Conservation (phyloP, 202 grass and related monocot genomes). For the Alloteropsis angusta region DNA sequence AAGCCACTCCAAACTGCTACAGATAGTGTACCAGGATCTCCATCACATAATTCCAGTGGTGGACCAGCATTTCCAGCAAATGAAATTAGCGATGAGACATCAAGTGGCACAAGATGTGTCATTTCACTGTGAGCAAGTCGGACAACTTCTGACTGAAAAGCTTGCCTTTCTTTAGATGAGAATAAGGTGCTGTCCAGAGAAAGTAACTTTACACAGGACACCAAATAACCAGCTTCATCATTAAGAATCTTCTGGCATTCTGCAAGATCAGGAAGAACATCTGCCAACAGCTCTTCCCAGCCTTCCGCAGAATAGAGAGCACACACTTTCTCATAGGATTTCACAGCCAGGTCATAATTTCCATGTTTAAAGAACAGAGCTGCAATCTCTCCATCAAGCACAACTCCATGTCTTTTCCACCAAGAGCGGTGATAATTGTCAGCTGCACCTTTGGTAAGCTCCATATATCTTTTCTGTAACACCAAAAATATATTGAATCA, state of each 20-base stretch:
- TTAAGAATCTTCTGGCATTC: conserved; percentile 97
- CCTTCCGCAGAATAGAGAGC: conserved; percentile 93
- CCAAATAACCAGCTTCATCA: conserved; percentile 82
- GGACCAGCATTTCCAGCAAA: conserved; percentile 77
- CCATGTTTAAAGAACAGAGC: conserved; percentile 84
- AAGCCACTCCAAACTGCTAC: conserved; percentile 87
- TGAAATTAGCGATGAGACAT: conserved; percentile 84
- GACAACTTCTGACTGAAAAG: conserved; percentile 92
- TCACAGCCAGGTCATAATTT: conserved; percentile 82
- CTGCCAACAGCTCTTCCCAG: conserved; percentile 88
- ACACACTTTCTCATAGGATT: conserved; percentile 96
- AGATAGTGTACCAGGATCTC: conserved; percentile 81
- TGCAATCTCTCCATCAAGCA: conserved; percentile 97
- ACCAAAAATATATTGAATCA: conserved; percentile 9
- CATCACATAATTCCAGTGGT: conserved; percentile 85
- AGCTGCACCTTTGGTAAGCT: conserved; percentile 94
- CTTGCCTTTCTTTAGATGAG: conserved; percentile 79
- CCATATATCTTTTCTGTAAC: conserved; percentile 91
- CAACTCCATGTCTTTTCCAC: conserved; percentile 99
- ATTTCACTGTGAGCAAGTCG: conserved; percentile 93
- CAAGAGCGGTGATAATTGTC: conserved; percentile 96
- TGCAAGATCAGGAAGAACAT: conserved; percentile 91
- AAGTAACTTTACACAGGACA: conserved; percentile 89
- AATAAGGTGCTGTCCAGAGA: conserved; percentile 75
- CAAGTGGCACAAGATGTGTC: conserved; percentile 81